These are phyloP conservation scores for Pseudodiploospora longispora DNA, from an alignment of 2,329 filamentous ascomycete genomes.

Conservation along the genomic window DNA sequence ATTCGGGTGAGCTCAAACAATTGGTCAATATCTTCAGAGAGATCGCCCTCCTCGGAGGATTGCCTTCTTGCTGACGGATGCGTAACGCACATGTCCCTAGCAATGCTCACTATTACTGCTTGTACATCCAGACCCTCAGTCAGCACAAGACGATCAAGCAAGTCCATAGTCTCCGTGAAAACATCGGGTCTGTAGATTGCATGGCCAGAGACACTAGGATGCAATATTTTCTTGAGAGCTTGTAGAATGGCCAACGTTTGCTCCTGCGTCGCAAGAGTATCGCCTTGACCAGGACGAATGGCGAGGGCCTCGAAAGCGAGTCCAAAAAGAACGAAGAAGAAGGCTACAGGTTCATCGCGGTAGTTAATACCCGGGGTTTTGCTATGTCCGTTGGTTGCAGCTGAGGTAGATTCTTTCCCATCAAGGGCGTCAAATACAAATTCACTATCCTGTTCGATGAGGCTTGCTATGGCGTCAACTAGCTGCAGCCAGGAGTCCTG, in stretches of 20 bases:
- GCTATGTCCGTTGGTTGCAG: constrained; percentile 39
- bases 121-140: constrained; percentile 88
- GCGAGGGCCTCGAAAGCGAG: constrained; percentile 94
- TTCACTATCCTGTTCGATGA: constrained; percentile 95
- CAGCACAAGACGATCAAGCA: constrained; percentile 83
- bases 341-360: constrained; percentile 92
- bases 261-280: constrained; percentile 57
- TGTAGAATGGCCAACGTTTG: constrained; percentile 83
- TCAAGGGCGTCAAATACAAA: constrained; percentile 97
- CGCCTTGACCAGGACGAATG: constrained; percentile 52
- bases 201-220: constrained; percentile 89
- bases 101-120: constrained; percentile 87
- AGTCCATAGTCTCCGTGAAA: constrained; percentile 94
- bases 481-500: constrained; percentile 95
- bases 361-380: constrained; percentile 87
- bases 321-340: constrained; percentile 97
- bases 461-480: constrained; percentile 91
- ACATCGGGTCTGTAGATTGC: constrained; percentile 94
- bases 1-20: constrained; percentile 94
- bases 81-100: constrained; percentile 77
- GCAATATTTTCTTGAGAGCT: constrained; percentile 88
- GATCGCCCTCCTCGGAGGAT: constrained; percentile 56
- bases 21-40: constrained; percentile 96
- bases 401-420: constrained; percentile 58
- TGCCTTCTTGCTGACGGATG: constrained; percentile 73